These are phyloP conservation scores for Pisolithus orientalis DNA, from an alignment of 768 basidiomycete genomes.

Conservation along the genomic window DNA sequence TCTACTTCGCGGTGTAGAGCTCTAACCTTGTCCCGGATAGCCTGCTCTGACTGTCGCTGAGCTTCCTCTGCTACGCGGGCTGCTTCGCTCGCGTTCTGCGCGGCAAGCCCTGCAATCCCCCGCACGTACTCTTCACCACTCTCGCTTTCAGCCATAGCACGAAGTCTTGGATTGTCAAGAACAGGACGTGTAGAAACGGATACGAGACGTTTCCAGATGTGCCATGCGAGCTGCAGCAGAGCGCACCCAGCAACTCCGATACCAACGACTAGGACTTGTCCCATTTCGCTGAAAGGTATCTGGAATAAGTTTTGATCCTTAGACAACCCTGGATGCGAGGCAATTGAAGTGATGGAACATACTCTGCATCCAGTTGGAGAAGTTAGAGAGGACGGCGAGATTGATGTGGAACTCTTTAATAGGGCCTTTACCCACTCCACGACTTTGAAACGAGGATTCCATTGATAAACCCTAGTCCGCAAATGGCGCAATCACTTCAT, in stretches of 20 bases:
- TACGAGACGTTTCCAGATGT: not conserved
- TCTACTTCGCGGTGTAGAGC: not conserved
- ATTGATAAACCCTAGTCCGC: too few relatives aligned
- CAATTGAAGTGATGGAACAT: not conserved
- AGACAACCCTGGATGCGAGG: not conserved
- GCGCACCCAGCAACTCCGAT: not conserved
- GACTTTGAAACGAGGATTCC: too few relatives aligned
- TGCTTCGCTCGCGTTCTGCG: not conserved
- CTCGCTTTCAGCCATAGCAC: not conserved
- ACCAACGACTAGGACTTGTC: not conserved
- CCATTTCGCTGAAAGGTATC: not conserved
- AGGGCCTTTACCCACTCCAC: too few relatives aligned
- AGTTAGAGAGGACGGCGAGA: too few relatives aligned
- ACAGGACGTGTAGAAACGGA: not conserved
- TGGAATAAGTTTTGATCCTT: not conserved
- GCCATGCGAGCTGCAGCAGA: not conserved
- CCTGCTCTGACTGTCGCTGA: not conserved
- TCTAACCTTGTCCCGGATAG: not conserved
- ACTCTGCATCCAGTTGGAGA: too few relatives aligned
- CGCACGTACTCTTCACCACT: not conserved
- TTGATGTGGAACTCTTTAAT: too few relatives aligned
- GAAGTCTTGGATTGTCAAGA: not conserved
- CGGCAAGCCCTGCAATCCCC: not conserved
- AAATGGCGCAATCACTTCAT: too few relatives aligned
- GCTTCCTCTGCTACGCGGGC: not conserved